phyloP scores from a whole-genome alignment of 768 basidiomycete species.

The Suillus fuscotomentosus region DNA sequence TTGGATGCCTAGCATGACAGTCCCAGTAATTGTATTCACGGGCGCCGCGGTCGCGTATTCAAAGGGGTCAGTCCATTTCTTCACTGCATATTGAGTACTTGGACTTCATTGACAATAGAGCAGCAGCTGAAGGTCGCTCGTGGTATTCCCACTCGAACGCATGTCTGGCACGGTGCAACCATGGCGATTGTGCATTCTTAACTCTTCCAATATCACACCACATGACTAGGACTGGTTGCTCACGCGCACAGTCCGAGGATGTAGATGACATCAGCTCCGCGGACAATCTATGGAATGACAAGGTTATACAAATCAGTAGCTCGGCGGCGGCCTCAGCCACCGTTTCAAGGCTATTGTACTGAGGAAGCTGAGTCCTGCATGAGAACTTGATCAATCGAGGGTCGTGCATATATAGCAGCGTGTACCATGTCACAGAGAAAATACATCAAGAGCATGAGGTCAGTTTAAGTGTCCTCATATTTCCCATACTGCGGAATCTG shows the following conservation, averaged over 20 bases:
- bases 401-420: background rate
- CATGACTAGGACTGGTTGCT: background rate
- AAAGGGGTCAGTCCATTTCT: background rate
- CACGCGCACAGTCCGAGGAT: background rate
- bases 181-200: background rate
- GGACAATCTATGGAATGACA: background rate
- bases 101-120: background rate
- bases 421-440: background rate
- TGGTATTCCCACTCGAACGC: background rate
- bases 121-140: background rate
- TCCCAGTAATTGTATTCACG: background rate
- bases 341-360: background rate
- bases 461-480: background rate
- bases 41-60: background rate
- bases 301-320: background rate
- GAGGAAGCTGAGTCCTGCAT: background rate
- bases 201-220: background rate
- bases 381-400: background rate
- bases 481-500: background rate
- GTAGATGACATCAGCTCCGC: background rate
- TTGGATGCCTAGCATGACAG: background rate
- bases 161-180: background rate
- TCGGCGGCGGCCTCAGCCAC: background rate
- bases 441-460: background rate
- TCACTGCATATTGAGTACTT: background rate